These are phyloP conservation scores for Aspergillus asperescens DNA, from an alignment of 495 filamentous ascomycete species.

Conservation along the genomic window DNA sequence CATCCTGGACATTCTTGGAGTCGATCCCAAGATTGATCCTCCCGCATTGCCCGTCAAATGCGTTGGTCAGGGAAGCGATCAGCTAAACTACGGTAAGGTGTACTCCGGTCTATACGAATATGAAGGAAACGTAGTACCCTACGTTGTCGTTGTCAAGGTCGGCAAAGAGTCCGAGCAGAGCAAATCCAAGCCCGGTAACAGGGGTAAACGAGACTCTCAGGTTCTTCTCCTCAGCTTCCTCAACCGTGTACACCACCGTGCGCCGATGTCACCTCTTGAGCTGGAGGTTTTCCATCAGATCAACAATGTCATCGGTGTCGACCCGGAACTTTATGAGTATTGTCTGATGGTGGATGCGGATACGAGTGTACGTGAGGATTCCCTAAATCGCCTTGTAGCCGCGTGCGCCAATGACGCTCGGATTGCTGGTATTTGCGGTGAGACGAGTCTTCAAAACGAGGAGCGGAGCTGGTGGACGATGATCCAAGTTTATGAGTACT, in stretches of 20 bases:
- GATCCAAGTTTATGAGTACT: constrained; percentile 99
- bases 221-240: constrained; percentile 81
- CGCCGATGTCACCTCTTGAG: constrained; percentile 91
- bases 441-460: constrained; percentile 94
- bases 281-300: constrained; percentile 98
- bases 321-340: constrained; percentile 96
- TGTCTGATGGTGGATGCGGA: constrained; percentile 97
- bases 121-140: constrained; percentile 95
- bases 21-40: constrained; percentile 94
- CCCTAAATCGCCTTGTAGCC: constrained; percentile 86
- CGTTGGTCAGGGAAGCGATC: constrained; percentile 81
- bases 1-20: constrained; percentile 91
- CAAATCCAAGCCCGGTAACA: constrained; percentile 92
- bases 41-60: constrained; percentile 89
- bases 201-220: constrained; percentile 97
- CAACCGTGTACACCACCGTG: constrained; percentile 92
- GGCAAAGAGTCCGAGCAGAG: constrained; percentile 92
- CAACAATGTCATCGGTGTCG: constrained; percentile 97
- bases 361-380: constrained; percentile 90
- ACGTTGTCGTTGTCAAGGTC: constrained; percentile 91
- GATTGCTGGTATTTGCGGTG: constrained; percentile 95
- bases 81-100: constrained; percentile 97
- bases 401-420: constrained; percentile 91
- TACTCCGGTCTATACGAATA: constrained; percentile 98
- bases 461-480: constrained; percentile 96